A percentile compares a stretch with the other conserved stretches of the same genome.
phyloP scores from a whole-genome alignment of 441 rosid genomes.

The Erodium texanum region DNA sequence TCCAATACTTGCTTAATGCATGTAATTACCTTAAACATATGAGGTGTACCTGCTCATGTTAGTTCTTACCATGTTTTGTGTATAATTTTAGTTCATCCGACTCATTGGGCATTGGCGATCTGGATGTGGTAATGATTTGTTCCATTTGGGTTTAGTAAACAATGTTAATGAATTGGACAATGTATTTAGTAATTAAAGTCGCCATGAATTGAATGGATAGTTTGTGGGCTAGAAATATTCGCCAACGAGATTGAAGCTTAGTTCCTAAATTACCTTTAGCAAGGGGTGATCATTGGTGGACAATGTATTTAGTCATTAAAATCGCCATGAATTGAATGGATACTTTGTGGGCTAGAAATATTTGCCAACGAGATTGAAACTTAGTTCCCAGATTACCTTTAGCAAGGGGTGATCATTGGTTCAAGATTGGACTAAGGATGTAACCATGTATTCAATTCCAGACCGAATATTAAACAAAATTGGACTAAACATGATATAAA shows the following conservation, averaged over 20 bases:
- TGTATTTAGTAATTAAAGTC: conserved; percentile 6
- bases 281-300: too few species aligned
- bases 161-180: neutral
- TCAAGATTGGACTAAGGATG: neutral
- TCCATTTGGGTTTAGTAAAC: conserved; percentile 8
- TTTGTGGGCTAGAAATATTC: neutral
- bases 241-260: neutral
- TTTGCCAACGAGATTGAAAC: neutral
- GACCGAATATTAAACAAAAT: neutral
- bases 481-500: neutral
- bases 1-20: neutral
- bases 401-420: too few species aligned
- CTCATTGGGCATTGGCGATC: conserved; percentile 28
- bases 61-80: conserved; percentile 28
- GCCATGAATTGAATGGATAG: conserved; percentile 2
- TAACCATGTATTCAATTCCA: neutral
- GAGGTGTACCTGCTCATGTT: conserved; percentile 6
- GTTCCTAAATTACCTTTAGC: neutral
- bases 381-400: neutral
- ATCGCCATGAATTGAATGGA: conserved; percentile 7
- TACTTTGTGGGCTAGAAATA: neutral
- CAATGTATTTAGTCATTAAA: neutral
- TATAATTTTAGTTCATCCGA: conserved; percentile 36
- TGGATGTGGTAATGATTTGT: conserved; percentile 45
- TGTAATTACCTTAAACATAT: conserved; percentile 8